Base-by-base conservation (phyloP, 441 rosid genomes). In the Gossypium davidsonii region DNA sequence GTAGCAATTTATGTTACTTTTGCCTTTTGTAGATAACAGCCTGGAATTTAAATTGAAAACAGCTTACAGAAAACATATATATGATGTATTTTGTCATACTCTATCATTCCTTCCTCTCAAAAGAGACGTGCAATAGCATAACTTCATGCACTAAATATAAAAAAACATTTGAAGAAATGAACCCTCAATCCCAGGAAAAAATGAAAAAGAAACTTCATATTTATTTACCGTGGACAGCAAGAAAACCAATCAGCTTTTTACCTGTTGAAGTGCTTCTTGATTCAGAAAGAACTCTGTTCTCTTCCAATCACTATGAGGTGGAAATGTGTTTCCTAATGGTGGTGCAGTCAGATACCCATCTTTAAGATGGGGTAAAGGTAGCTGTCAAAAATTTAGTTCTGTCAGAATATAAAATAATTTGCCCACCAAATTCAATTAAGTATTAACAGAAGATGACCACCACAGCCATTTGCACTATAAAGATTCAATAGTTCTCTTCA, bases 241-340 rank as follows among this genome's bases (percentile, higher is more conserved):
- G 26, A 78, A 63, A 62, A 21, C 48, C 51, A 64, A 25, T 37
- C 28, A 76, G 31, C 48, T 71, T 1, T 71, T 62, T 85, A 93
- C 98, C 97, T 92, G 97, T 67, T 86, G 88, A 78, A 92, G 96
- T 61, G 87, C 88, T 85, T 95, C 99, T 63, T 91, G 93, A 79
- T 90, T 89, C 80, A 90, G 83, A 77, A 88, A 84, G 76, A 92
- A 91, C 75, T 89, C 92, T 20, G 92, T 81, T 75, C 87, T 85
- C 77, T 85, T 91, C 98, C 98, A 92, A 74, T 94, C 98, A 83
- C 84, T 78, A 75, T 91, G 98, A 64, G 99, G 98, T 14, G 99
- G 93, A 60, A 91, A 84, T n/a, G 78, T 72, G 74, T 83, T 81
- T 11, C 97, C 99, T 42, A 77, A 92, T 0, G 96, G 98, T 55